Evolutionary conservation across 2,329 filamentous ascomycete species (phyloP), one percentile per base, ranked within the genome.

Genomic region (Atkinsonella hypoxylon): DNA sequence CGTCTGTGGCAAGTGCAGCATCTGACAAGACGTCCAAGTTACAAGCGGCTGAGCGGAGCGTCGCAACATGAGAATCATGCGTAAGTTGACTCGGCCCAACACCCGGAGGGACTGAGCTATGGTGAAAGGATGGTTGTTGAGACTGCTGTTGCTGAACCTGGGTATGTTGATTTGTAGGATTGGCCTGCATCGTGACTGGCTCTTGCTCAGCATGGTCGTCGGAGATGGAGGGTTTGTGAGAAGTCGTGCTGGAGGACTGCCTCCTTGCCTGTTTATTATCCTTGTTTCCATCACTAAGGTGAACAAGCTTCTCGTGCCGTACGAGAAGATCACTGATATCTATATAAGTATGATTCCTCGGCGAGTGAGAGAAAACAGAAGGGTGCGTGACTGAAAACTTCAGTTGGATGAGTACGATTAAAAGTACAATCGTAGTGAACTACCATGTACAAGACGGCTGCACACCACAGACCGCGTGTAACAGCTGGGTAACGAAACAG

Each of bases 281-380:
- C 57, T 78, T 79, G 63, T 67, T 74, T 56, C 72, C 74, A 63
- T 81, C 77, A 66, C 78, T 81, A 61, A 80, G 72, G 62, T 82
- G 79, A 58, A 81, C 78, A 57, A 82, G 75, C 66, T 81, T 82
- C 67, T 81, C 77, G 66, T 82, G 79, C 55, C 79, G 73, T 55
- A 80, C 77, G 57, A 82, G 72, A 54, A 82, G 73, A 63, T 82
- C 79, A 57, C 78, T 82, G 68, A 78, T 79, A 67, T 80, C 72
- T 76, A 79, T 80, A 69, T 77, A 76, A 79, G 75, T 57, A 62
- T 26, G 10, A 18, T 39, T 30, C 20, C 18, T 15, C 34, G 34
- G n/a, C n/a, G 22, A 18, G 11, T 18, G 22, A 15, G 22, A 47
- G 45, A 32, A 32, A 31, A 18, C 15, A 38, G 30, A 45, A 8